Percentiles rank a stretch among this genome's conserved stretches.
These are phyloP conservation scores for Annulohypoxylon bovei DNA, from an alignment of 495 filamentous ascomycete genomes.

Conservation along the genomic window DNA sequence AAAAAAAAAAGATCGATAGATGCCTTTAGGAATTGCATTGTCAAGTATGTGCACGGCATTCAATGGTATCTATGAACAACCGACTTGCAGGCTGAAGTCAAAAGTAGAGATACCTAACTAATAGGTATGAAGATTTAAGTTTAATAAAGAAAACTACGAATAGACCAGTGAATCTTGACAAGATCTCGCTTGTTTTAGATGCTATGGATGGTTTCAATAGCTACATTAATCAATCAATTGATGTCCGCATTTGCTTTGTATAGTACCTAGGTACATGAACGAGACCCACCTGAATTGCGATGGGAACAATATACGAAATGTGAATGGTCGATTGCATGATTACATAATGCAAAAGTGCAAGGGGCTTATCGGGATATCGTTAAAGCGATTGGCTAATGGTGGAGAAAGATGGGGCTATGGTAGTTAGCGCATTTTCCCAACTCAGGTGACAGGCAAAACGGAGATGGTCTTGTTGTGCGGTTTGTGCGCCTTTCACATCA, in stretches of 20 bases:
- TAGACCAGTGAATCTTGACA: background rate
- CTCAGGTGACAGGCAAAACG: constrained; percentile 55
- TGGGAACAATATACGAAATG: background rate
- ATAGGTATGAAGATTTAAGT: background rate
- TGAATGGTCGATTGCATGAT: background rate
- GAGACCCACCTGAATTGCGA: background rate
- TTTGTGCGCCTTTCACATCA: constrained; percentile 65
- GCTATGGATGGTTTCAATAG: constrained; percentile 3
- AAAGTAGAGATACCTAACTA: background rate
- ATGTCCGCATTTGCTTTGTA: background rate
- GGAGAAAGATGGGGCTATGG: background rate
- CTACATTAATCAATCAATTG: background rate
- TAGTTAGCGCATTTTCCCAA: constrained; percentile 29
- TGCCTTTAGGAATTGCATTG: background rate
- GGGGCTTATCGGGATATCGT: constrained; percentile 18
- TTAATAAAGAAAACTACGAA: background rate
- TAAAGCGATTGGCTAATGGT: constrained; percentile 19
- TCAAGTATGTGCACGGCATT: background rate
- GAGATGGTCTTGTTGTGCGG: constrained; percentile 56
- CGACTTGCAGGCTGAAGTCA: background rate
- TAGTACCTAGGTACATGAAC: background rate
- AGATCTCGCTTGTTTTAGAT: background rate
- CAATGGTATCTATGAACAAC: background rate
- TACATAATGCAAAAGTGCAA: background rate
- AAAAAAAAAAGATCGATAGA: background rate